A percentile compares a stretch with the other conserved stretches of the same genome.
These are phyloP conservation scores for Hypoxylon lenormandii DNA, from an alignment of 495 filamentous ascomycete genomes.

Conservation along the genomic window DNA sequence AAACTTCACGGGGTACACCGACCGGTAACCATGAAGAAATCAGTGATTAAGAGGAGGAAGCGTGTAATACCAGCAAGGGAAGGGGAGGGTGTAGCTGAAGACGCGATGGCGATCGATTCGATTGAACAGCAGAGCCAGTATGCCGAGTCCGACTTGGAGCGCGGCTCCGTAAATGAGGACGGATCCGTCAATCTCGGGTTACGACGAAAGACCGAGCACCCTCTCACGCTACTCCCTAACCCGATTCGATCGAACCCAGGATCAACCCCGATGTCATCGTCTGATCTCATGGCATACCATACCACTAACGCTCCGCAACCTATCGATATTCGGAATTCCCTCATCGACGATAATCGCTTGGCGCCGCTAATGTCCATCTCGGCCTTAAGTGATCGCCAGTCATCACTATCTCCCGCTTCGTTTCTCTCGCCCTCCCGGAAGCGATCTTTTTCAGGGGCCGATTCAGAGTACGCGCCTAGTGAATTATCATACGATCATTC, in stretches of 20 bases:
- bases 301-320: slow-evolving; percentile 51
- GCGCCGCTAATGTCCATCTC: slow-evolving; percentile 64
- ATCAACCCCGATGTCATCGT: slow-evolving; percentile 53
- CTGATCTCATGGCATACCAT: slow-evolving; percentile 61
- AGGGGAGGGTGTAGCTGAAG: slow-evolving; percentile 57
- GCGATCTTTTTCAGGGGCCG: slow-evolving; percentile 71
- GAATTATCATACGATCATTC: slow-evolving; percentile 52
- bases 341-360: slow-evolving; percentile 67
- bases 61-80: slow-evolving; percentile 87
- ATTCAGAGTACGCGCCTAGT: slow-evolving; percentile 55
- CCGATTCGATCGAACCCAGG: slow-evolving; percentile 53
- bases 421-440: slow-evolving; percentile 70
- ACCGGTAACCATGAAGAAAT: slow-evolving; percentile 96
- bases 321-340: slow-evolving; percentile 56
- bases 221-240: slow-evolving; percentile 63
- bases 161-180: slow-evolving; percentile 65
- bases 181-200: slow-evolving; percentile 72
- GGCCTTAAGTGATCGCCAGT: slow-evolving; percentile 58
- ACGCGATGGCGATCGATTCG: slow-evolving; percentile 57
- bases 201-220: slow-evolving; percentile 59
- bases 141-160: slow-evolving; percentile 55
- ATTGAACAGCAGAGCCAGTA: slow-evolving; percentile 58
- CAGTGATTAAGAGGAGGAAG: slow-evolving; percentile 94
- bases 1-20: slow-evolving; percentile 94
- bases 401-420: slow-evolving; percentile 64